Conservation (phyloP, 192 early-diverging fungal species). For the Backusella australiensis region DNA sequence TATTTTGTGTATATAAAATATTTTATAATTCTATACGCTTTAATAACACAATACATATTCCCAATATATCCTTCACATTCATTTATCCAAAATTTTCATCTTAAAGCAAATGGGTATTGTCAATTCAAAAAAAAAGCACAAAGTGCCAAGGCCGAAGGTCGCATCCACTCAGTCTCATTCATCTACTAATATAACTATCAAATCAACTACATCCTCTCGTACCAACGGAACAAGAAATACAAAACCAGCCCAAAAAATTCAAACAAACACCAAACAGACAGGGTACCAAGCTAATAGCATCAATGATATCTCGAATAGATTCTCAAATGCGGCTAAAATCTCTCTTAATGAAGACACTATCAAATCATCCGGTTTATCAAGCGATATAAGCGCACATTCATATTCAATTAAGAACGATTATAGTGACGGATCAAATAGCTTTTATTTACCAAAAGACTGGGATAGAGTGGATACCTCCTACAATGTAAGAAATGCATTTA, state of each 20-base stretch:
- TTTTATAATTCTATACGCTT: not conserved
- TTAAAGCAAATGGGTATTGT: slow-evolving; percentile 7
- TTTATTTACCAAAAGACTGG: slow-evolving; percentile 20
- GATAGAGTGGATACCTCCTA: slow-evolving; percentile 5
- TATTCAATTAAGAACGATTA: not conserved
- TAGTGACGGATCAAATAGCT: slow-evolving; percentile 10
- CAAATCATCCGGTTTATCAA: not conserved
- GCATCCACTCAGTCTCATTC: not conserved
- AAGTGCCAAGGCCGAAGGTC: not conserved
- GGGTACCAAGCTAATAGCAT: not conserved
- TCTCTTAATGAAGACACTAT: not conserved
- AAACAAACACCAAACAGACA: not conserved
- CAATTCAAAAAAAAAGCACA: slow-evolving; percentile 8
- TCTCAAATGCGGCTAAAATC: not conserved
- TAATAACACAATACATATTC: not conserved
- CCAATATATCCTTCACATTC: not conserved
- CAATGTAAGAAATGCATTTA: not conserved
- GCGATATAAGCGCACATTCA: not conserved
- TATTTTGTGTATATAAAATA: slow-evolving; percentile 7
- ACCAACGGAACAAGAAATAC: not conserved
- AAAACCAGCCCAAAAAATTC: not conserved
- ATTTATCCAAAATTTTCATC: slow-evolving; percentile 3
- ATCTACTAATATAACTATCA: not conserved
- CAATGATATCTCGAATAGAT: not conserved
- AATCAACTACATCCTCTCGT: not conserved